Evolutionary conservation across 2,329 filamentous ascomycete genomes (phyloP).

Genomic region (Aureobasidium sp.): DNA sequence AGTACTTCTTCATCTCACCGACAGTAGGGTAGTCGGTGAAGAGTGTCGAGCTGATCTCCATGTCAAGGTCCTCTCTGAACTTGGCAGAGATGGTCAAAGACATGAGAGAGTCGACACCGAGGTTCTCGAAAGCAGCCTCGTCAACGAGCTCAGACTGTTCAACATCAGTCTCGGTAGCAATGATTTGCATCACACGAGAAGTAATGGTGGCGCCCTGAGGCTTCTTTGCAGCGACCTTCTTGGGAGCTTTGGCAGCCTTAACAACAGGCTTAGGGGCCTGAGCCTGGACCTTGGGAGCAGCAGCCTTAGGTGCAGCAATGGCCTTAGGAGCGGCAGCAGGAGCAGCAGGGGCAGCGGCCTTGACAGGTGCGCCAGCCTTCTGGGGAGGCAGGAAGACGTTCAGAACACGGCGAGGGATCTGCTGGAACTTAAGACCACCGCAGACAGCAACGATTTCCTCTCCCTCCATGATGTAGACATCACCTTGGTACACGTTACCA

Average conservation of each 20-base stretch:
- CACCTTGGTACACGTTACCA: conserved; percentile 50
- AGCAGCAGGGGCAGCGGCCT: conserved; percentile 31
- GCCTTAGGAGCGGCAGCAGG: conserved; percentile 32
- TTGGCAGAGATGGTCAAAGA: conserved; percentile 55
- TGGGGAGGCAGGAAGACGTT: conserved; percentile 60
- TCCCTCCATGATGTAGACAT: conserved; percentile 56
- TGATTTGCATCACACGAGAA: conserved; percentile 55
- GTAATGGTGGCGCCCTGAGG: conserved; percentile 42
- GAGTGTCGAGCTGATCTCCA: conserved; percentile 52
- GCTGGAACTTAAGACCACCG: conserved; percentile 59
- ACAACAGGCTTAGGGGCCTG: conserved; percentile 26
- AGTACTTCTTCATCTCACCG: conserved; percentile 53
- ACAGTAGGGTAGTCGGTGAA: conserved; percentile 56
- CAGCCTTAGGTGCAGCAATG: conserved; percentile 26
- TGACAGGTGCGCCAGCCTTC: conserved; percentile 33
- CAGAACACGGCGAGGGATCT: conserved; percentile 58
- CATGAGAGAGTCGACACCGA: conserved; percentile 56
- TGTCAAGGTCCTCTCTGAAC: conserved; percentile 54
- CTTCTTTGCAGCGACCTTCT: conserved; percentile 44
- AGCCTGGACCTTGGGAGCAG: conserved; percentile 29
- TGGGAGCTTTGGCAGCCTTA: conserved; percentile 34
- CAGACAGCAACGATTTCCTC: conserved; percentile 53
- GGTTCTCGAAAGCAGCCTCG: conserved; percentile 54
- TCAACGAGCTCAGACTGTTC: conserved; percentile 53
- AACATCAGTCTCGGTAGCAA: conserved; percentile 59